A percentile compares a stretch with the other conserved stretches of the same genome.
Conservation (phyloP, 805 yeast genomes). For the Maudiozyma barnettii region DNA sequence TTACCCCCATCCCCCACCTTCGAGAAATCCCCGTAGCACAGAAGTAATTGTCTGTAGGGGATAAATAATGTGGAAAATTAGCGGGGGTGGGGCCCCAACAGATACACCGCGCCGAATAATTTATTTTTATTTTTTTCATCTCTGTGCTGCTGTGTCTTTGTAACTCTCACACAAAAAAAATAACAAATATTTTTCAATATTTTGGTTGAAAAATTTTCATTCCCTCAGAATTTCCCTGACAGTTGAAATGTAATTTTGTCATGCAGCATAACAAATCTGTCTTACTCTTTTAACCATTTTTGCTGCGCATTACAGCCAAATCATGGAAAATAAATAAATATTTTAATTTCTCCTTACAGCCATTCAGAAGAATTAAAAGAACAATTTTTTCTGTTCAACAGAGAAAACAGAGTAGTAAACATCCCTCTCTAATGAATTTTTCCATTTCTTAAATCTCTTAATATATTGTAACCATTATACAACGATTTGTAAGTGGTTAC, state of each 20-base stretch:
- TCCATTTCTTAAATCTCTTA: no score
- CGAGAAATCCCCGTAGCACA: background rate
- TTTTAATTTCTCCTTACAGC: background rate
- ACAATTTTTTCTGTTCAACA: background rate
- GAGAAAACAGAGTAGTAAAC: no score
- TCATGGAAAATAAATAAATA: background rate
- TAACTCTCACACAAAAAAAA: no score
- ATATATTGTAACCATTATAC: no score
- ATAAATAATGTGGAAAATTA: background rate
- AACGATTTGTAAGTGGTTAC: no score
- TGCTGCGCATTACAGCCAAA: no score
- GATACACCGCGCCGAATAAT: background rate
- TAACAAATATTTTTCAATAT: no score
- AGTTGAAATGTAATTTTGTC: background rate
- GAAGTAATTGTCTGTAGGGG: background rate
- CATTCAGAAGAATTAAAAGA: background rate
- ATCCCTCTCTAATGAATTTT: no score
- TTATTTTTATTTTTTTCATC: no score
- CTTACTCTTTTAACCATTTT: no score
- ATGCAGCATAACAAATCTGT: background rate
- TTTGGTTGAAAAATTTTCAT: background rate
- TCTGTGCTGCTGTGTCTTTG: no score
- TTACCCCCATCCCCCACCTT: background rate
- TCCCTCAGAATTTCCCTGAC: background rate
- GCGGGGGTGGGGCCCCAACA: slow-evolving; percentile 2